These are phyloP conservation scores for Cyberlindnera saturnus DNA, from an alignment of 805 yeast species.

Conservation along the genomic window DNA sequence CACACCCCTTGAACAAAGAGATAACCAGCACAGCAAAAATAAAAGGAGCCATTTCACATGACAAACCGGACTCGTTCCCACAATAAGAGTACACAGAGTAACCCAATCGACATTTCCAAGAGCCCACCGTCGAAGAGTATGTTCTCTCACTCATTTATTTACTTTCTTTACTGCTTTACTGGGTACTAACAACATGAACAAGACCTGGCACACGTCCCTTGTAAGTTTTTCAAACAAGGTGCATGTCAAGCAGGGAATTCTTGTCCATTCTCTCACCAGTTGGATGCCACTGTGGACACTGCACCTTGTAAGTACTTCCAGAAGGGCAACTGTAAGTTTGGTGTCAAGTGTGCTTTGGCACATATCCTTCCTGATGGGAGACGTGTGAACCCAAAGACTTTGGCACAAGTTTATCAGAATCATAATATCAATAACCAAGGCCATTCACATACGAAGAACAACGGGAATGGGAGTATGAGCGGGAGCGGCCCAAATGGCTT, in stretches of 20 bases:
- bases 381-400: conserved; percentile 52
- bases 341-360: conserved; percentile 89
- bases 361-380: conserved; percentile 87
- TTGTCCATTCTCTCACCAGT: conserved; percentile 86
- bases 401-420: conserved; percentile 27
- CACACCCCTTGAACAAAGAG: background rate
- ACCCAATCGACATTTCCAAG: conserved; percentile 18
- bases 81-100: conserved; percentile 7
- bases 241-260: conserved; percentile 90
- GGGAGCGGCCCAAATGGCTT: too few relatives aligned
- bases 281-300: conserved; percentile 40
- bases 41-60: background rate
- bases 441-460: background rate
- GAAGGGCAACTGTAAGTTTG: conserved; percentile 96
- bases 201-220: conserved; percentile 90
- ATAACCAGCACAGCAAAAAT: background rate
- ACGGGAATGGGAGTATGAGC: background rate
- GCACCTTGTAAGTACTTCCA: conserved; percentile 88
- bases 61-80: conserved; percentile 5
- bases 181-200: conserved; percentile 18
- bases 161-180: background rate
- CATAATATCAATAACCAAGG: conserved; percentile 7
- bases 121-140: conserved; percentile 23
- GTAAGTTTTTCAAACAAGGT: conserved; percentile 89
- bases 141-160: conserved; percentile 2